phyloP scores from a whole-genome alignment of 192 early-diverging fungal species.

The Backusella liffmaniae region DNA sequence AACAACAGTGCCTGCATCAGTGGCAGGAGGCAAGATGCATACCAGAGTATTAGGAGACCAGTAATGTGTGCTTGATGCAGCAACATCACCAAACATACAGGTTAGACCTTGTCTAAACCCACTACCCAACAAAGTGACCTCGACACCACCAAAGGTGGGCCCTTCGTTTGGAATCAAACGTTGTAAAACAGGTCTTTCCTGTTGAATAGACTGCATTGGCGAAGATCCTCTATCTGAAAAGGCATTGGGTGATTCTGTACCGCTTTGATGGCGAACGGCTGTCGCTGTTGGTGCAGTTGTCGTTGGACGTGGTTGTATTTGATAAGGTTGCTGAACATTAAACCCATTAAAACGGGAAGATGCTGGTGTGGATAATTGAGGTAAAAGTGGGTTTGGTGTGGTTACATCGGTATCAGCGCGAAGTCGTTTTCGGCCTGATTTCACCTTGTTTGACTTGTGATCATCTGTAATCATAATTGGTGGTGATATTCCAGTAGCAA shows the following conservation, averaged over 20 bases:
- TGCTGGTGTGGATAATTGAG: neutral
- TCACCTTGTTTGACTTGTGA: conserved; percentile 84
- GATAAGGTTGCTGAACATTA: conserved; percentile 1
- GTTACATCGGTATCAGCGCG: conserved; percentile 24
- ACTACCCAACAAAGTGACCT: conserved; percentile 70
- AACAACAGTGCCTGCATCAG: conserved; percentile 61
- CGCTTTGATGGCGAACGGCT: neutral
- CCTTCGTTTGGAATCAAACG: conserved; percentile 76
- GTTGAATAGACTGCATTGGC: neutral
- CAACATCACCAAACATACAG: conserved; percentile 69
- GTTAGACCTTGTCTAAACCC: conserved; percentile 72
- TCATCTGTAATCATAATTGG: conserved; percentile 98
- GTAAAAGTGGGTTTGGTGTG: neutral
- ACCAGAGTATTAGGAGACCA: conserved; percentile 71
- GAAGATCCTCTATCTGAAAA: neutral
- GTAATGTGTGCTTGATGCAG: conserved; percentile 63
- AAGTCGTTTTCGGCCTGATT: conserved; percentile 33
- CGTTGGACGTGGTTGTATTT: neutral
- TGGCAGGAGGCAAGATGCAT: conserved; percentile 72
- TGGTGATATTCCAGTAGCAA: conserved; percentile 85
- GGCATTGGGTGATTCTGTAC: neutral
- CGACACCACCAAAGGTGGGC: conserved; percentile 74
- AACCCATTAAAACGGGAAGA: neutral
- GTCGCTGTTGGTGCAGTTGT: neutral
- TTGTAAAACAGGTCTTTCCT: conserved; percentile 23